Evolutionary conservation across 352 stramenopile genomes (phyloP), one percentile per base, ranked within the genome.

Genomic region (Aphanomyces cochlioides): DNA sequence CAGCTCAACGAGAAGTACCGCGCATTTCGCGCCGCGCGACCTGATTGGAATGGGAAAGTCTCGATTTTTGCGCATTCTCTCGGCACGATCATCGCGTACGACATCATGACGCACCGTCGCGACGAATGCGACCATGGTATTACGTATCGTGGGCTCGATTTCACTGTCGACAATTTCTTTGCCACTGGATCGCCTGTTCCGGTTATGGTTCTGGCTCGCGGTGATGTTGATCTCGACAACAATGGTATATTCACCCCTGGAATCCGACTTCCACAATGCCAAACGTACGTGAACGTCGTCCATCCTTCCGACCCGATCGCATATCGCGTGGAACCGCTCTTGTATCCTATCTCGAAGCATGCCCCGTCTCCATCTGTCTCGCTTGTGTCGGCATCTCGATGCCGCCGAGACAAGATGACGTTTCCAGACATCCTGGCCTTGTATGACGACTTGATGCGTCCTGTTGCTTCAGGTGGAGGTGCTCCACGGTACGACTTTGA

Each of bases 231-330:
- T 28, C 78, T 83, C 43, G 77, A 73, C 1, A 68, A 83, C 1
- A 68, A 83, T 3, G 19, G 39, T 50, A 34, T 54, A 12, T 60
- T 81, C 4, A 57, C 36, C 21, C 37, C 65, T 2, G 58, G 74
- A 13, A 96, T 94, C 60, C 74, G 73, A 47, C 78, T 97, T 13
- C 85, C 85, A 39, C 93, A 88, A 8, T 96, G 89, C 72, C 75
- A 75, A 12, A 79, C 82, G n/a, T 67, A 98, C 21, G 98, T 97
- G 76, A 98, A 98, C 75, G 96, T 98, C 41, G 98, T 98, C 73
- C 90, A 98, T 74, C 92, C 92, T 53, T 96, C 92, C 78, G 95
- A 98, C 79, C 92, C 92, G 3, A 91, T 98, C 4, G 92, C 93
- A 40, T 98, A 98, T 77, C 84, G 95, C 56, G 97, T 98, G 72